Evolutionary conservation across 495 filamentous ascomycete species (phyloP).

Genomic region (Lasiosphaeria miniovina): DNA sequence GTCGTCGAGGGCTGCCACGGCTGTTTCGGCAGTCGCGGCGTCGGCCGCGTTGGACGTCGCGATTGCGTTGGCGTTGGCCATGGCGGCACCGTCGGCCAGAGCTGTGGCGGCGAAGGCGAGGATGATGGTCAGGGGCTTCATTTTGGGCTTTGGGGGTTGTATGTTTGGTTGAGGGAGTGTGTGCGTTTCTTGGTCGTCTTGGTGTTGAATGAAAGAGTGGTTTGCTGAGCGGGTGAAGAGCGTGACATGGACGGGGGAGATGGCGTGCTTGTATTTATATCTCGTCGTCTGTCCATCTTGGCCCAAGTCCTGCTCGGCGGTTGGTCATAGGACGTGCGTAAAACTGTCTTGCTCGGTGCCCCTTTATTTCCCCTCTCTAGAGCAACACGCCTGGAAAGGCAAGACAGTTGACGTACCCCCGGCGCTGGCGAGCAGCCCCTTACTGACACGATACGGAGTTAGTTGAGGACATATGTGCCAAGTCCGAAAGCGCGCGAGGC

Average conservation of each 20-base stretch:
- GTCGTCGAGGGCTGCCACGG: conserved; percentile 20
- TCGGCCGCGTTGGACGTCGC: neutral
- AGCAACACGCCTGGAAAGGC: too few species aligned
- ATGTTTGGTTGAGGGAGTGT: neutral
- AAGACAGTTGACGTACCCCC: too few species aligned
- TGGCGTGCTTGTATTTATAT: neutral
- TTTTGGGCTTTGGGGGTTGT: conserved; percentile 8
- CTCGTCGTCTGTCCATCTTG: too few species aligned
- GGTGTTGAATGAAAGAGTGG: neutral
- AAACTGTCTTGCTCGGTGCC: too few species aligned
- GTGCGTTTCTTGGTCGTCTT: conserved; percentile 1
- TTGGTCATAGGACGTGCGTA: too few species aligned
- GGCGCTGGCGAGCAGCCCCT: neutral
- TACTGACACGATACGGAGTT: too few species aligned
- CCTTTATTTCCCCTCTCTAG: too few species aligned
- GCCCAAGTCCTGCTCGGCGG: too few species aligned
- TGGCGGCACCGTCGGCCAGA: conserved; percentile 11
- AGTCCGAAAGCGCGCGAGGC: too few species aligned
- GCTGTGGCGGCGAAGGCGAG: conserved; percentile 22
- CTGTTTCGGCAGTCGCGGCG: neutral
- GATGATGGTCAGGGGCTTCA: conserved; percentile 23
- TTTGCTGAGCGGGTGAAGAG: neutral
- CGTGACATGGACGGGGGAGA: neutral
- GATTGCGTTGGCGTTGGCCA: neutral
- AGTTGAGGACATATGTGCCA: too few species aligned